Evolutionary conservation across 2,329 filamentous ascomycete species (phyloP), one percentile per base, ranked within the genome.

Genomic region (Hymenoscyphus salicellus): DNA sequence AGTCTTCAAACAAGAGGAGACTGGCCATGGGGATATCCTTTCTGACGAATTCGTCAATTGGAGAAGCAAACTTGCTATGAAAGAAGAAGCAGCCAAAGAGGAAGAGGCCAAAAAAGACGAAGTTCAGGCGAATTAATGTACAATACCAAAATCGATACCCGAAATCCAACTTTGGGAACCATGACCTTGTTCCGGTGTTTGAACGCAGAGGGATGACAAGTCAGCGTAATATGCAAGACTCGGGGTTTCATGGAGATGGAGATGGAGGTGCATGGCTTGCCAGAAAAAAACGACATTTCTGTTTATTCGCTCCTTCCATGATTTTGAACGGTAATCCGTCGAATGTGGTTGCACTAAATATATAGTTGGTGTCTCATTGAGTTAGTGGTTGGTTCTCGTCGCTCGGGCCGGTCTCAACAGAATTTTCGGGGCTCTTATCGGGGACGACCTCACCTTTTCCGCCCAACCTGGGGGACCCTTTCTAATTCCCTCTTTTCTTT

Each of bases 21-120:
- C 84, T 1, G 92, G 92, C 0, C 87, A 91, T 68, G 92, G 92
- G 0, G 82, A 84, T 28, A 92, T 97, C 58, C 79, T 97, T 49
- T 91, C 89, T 2, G 84, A 88, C 26, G 86, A 90, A 16, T 97
- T 97, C 74, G 83, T 90, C 72, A 84, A 88, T 67, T 96, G 92
- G 90, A 78, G 86, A 58, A 77, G 72, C 7, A 74, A 72, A 61
- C 66, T 75, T 60, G 64, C 64, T 28, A 52, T 69, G 63, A 61
- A 59, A 33, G 55, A 60, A 28, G 38, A 32, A 33, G 58, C 32
- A 14, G 28, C 7, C 20, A 49, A 26, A 26, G 46, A 49, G 10
- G 46, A 14, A 52, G 46, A 14, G 3, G 20, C 11, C 7, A 7
- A 8, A 14, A 52, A 52, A 20, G 55, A 30, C n/a, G 55, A 32